Evolutionary conservation across 2,329 filamentous ascomycete genomes (phyloP), one percentile per base, ranked within the genome.

Genomic region (Fusarium illudens): DNA sequence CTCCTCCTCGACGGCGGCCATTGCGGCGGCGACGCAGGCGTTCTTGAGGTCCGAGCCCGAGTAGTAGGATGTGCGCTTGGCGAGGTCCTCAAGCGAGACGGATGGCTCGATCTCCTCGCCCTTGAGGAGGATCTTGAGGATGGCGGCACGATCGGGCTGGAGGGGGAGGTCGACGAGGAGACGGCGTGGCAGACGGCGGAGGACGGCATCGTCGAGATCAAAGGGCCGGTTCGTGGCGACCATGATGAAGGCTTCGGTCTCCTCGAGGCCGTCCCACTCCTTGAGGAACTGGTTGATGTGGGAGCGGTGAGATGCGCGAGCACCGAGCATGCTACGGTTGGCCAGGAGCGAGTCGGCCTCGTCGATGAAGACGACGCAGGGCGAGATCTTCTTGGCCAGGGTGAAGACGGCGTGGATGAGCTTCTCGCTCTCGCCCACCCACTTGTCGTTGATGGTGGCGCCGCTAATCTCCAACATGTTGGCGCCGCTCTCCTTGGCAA

Each of bases 211-310:
- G 73, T 99, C 96, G 1, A 99, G 87, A 75, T 98, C 96, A 74
- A 97, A 97, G 0, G 96, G 96, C 10, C 95, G 86, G 78, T 99
- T 98, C 9, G 94, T 98, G 27, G 96, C 95, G 0, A 98, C 94
- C 94, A 99, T 97, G 78, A 99, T 95, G 77, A 99, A 98, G 3
- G 95, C 93, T 17, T 91, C 92, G 48, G 89, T 87, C 71, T 92
- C 91, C 56, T 84, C 83, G 83, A 98, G 90, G 11, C 96, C 96
- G 73, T 98, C 96, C 96, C 95, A 98, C 78, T 98, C 95, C 56
- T 94, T 91, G 51, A 99, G 83, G 78, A 98, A 98, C 79, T 99
- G 95, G 75, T 97, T 99, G 78, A 98, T 94, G 57, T 96, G 90
- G 77, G 97, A 95, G 51, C 94, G 89, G 71, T 96, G 92, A 2